A percentile compares a stretch with the other conserved stretches of the same genome.
Conservation (phyloP, 148 eudicot species). For the Tetragonia tetragonoides region DNA sequence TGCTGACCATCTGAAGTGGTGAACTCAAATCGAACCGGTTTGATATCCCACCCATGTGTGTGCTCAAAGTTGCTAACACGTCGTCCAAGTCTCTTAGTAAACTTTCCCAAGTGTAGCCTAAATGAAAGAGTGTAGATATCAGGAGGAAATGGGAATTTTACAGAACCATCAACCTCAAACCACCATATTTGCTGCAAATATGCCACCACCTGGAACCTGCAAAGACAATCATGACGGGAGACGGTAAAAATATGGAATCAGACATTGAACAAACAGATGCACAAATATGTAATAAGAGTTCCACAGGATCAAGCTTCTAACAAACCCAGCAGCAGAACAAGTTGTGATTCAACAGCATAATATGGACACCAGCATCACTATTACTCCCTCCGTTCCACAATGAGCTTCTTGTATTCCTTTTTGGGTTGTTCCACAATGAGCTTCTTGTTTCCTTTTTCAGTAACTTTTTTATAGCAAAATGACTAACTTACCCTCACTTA, state of each 20-base stretch:
- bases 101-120: conserved; percentile 83
- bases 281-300: no score
- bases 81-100: conserved; percentile 74
- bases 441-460: no score
- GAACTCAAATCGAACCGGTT: conserved; percentile 79
- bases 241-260: not conserved
- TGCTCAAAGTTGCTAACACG: conserved; percentile 81
- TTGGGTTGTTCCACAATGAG: no score
- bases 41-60: conserved; percentile 95
- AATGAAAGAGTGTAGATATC: conserved; percentile 68
- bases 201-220: conserved; percentile 78
- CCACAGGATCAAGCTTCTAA: not conserved
- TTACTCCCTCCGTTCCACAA: no score
- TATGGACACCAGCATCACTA: no score
- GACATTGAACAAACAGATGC: not conserved
- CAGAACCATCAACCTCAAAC: conserved; percentile 86
- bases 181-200: conserved; percentile 99
- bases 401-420: no score
- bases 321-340: not conserved
- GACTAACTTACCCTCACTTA: no score
- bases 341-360: no score
- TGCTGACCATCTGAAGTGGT: conserved; percentile 85
- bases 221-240: not conserved
- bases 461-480: no score
- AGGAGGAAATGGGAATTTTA: conserved; percentile 75